phyloP scores from a whole-genome alignment of 1,284 basidiomycete species.

The Cryptococcus wingfieldii region DNA sequence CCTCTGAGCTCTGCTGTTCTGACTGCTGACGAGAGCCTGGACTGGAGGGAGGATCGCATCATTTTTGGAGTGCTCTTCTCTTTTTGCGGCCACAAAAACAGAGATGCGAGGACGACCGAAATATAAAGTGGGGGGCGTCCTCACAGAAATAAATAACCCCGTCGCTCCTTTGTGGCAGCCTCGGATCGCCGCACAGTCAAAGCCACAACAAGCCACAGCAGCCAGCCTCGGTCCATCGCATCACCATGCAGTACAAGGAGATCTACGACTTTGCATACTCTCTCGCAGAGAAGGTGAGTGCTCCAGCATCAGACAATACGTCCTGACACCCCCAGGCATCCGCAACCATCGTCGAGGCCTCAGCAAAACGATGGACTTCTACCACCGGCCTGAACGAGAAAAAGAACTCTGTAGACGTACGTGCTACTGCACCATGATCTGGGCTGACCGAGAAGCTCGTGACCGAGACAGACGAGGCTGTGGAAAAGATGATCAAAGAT shows the following conservation, averaged over 20 bases:
- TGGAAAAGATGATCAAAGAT: slow-evolving; percentile 77
- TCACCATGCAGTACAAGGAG: slow-evolving; percentile 17
- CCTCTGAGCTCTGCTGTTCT: slow-evolving; percentile 17
- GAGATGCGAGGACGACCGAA: neutral
- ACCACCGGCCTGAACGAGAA: slow-evolving; percentile 23
- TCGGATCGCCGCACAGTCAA: neutral
- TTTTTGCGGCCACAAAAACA: neutral
- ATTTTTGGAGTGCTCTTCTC: slow-evolving; percentile 6
- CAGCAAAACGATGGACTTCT: slow-evolving; percentile 24
- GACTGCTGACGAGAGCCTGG: slow-evolving; percentile 11
- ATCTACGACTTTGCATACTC: slow-evolving; percentile 28
- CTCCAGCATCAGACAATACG: neutral
- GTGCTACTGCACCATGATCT: neutral
- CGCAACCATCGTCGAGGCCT: slow-evolving; percentile 23
- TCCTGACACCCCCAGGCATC: slow-evolving; percentile 8
- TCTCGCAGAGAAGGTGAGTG: slow-evolving; percentile 23
- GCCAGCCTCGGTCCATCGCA: too few relatives aligned
- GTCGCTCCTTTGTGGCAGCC: neutral
- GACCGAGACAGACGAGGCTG: slow-evolving; percentile 88
- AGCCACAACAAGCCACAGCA: too few relatives aligned
- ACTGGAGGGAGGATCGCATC: slow-evolving; percentile 13
- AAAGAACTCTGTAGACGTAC: slow-evolving; percentile 56
- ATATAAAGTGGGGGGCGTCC: neutral
- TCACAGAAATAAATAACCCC: neutral
- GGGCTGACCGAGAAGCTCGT: slow-evolving; percentile 56